These are phyloP conservation scores for Sporothrix sp. DNA, from an alignment of 2,329 filamentous ascomycete genomes.

Conservation along the genomic window DNA sequence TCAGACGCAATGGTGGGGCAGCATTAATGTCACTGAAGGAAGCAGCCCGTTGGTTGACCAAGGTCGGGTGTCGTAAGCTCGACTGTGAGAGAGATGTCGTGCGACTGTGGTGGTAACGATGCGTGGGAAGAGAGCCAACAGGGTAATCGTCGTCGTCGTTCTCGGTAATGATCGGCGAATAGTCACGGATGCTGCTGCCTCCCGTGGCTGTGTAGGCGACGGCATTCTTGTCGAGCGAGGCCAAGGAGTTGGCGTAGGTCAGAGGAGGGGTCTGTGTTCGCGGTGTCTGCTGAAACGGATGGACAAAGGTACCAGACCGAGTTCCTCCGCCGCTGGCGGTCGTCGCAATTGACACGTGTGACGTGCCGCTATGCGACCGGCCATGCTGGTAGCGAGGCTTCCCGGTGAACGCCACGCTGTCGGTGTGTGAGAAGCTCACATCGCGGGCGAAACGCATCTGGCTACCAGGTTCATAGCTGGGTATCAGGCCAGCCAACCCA, in stretches of 20 bases:
- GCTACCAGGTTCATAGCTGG: slow-evolving; percentile 21
- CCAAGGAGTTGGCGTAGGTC: slow-evolving; percentile 47
- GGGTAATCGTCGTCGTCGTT: slow-evolving; percentile 31
- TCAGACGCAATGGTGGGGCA: slow-evolving; percentile 29
- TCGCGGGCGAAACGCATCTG: slow-evolving; percentile 29
- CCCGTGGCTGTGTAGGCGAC: slow-evolving; percentile 27
- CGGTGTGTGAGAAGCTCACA: slow-evolving; percentile 34
- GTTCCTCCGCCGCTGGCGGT: slow-evolving; percentile 42
- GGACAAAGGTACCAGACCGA: slow-evolving; percentile 44
- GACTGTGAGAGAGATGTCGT: slow-evolving; percentile 21
- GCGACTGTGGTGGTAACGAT: slow-evolving; percentile 22
- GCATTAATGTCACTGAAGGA: slow-evolving; percentile 31
- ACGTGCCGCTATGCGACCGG: slow-evolving; percentile 49
- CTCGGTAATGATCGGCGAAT: slow-evolving; percentile 47
- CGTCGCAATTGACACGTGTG: slow-evolving; percentile 46
- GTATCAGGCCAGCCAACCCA: slow-evolving; percentile 27
- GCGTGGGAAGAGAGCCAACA: slow-evolving; percentile 14
- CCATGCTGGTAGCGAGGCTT: slow-evolving; percentile 41
- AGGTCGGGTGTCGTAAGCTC: slow-evolving; percentile 28
- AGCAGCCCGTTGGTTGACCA: slow-evolving; percentile 31
- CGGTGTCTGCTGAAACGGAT: slow-evolving; percentile 56
- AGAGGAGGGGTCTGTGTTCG: slow-evolving; percentile 50
- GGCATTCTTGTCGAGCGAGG: slow-evolving; percentile 38
- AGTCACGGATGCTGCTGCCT: slow-evolving; percentile 33
- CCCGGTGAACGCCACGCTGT: slow-evolving; percentile 17